Conservation (phyloP, 768 basidiomycete species). For the Lentinula sp. region DNA sequence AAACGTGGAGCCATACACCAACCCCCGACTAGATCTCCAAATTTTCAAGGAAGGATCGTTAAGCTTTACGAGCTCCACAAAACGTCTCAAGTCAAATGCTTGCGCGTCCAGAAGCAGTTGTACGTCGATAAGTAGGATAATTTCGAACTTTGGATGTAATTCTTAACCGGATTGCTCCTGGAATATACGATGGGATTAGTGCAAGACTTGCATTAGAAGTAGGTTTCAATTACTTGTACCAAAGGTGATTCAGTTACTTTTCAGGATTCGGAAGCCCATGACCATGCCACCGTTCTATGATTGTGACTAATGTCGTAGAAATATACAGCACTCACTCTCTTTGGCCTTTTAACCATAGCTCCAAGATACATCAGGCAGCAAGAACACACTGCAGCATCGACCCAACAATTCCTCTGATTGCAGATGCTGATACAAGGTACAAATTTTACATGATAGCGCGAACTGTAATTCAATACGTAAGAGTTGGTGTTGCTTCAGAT, state of each 20-base stretch:
- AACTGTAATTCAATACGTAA: slow-evolving; percentile 43
- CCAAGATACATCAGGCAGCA: slow-evolving; percentile 24
- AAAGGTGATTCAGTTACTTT: slow-evolving; percentile 21
- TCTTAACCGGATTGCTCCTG: slow-evolving; percentile 16
- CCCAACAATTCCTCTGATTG: slow-evolving; percentile 42
- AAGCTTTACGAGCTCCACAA: slow-evolving; percentile 38
- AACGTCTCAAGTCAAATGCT: slow-evolving; percentile 40
- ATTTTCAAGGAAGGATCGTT: slow-evolving; percentile 46
- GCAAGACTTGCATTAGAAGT: slow-evolving; percentile 46
- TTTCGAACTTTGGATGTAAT: slow-evolving; percentile 1
- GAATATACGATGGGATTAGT: slow-evolving; percentile 46
- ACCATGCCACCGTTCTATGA: no score
- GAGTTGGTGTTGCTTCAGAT: slow-evolving; percentile 49
- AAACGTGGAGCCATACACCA: slow-evolving; percentile 28
- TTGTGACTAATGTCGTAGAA: slow-evolving; percentile 43
- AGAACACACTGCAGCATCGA: slow-evolving; percentile 44
- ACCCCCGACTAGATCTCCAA: slow-evolving; percentile 43
- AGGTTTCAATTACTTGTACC: slow-evolving; percentile 46
- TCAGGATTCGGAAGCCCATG: no score
- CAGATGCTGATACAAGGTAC: slow-evolving; percentile 52
- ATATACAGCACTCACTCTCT: no score
- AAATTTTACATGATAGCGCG: slow-evolving; percentile 37
- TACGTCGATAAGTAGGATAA: slow-evolving; percentile 16
- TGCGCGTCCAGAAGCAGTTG: slow-evolving; percentile 46
- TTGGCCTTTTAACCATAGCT: background rate